phyloP scores from a whole-genome alignment of 75 land plant genomes.

The Cupressus sempervirens region DNA sequence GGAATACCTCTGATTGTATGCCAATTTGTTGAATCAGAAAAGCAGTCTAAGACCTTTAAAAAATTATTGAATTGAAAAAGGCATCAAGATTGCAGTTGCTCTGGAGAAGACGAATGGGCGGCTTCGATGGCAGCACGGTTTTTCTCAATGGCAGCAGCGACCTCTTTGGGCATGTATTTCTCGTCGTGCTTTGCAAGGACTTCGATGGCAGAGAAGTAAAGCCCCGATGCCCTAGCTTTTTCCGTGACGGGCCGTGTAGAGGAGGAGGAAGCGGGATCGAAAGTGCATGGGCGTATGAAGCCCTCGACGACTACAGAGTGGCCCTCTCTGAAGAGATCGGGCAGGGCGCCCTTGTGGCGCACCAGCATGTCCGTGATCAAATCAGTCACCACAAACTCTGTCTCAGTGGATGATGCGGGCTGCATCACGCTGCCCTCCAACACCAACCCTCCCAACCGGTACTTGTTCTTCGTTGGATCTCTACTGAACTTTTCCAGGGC shows the following conservation, averaged over 20 bases:
- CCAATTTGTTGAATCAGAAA: not conserved
- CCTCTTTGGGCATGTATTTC: slow-evolving; percentile 90
- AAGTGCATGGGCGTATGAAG: slow-evolving; percentile 43
- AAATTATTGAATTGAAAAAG: not conserved
- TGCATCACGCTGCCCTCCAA: slow-evolving; percentile 71
- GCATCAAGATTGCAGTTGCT: not conserved
- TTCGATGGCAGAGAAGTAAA: slow-evolving; percentile 66
- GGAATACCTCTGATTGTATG: not conserved
- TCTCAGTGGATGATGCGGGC: slow-evolving; percentile 46
- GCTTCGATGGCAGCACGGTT: slow-evolving; percentile 46
- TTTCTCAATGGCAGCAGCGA: slow-evolving; percentile 73
- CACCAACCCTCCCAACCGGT: slow-evolving; percentile 77
- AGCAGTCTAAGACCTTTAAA: too few species aligned
- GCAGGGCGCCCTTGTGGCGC: slow-evolving; percentile 58
- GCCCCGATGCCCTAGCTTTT: slow-evolving; percentile 17
- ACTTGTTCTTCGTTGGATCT: slow-evolving; percentile 52
- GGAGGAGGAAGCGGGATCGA: not conserved
- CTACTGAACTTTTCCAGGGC: slow-evolving; percentile 46
- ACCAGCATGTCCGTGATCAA: slow-evolving; percentile 74
- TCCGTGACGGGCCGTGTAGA: not conserved
- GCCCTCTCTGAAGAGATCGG: slow-evolving; percentile 85
- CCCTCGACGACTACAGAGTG: slow-evolving; percentile 91
- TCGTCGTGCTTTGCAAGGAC: slow-evolving; percentile 94
- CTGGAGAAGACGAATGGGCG: not conserved
- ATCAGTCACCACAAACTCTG: slow-evolving; percentile 81